A percentile compares a stretch with the other conserved stretches of the same genome.
Conservation (phyloP, 176 grass and related monocot genomes). For the Rhynchospora pubera region DNA sequence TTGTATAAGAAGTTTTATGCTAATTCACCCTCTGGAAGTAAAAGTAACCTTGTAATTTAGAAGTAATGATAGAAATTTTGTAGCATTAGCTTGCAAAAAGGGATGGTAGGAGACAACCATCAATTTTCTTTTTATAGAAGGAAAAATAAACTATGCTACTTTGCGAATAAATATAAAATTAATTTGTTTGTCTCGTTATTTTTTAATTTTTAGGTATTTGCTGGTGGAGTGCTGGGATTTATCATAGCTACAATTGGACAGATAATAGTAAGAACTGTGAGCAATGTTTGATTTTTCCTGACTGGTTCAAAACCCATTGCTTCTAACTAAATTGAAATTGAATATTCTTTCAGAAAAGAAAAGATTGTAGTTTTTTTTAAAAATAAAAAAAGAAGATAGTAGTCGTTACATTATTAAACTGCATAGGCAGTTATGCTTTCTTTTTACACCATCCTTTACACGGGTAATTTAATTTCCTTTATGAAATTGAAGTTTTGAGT, state of each 20-base stretch:
- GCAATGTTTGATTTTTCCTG: constrained; percentile 28
- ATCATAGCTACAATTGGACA: constrained; percentile 52
- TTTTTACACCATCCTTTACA: not conserved
- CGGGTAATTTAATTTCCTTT: not conserved
- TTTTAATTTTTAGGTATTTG: constrained; percentile 41
- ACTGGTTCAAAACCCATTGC: not conserved
- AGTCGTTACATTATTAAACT: not conserved
- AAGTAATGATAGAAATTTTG: not conserved
- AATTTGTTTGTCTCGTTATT: not conserved
- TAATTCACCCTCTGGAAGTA: not conserved
- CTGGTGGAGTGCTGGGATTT: constrained; percentile 64
- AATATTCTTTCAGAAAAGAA: constrained; percentile 19
- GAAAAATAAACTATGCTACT: not conserved
- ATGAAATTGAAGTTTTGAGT: not conserved
- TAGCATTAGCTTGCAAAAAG: not conserved
- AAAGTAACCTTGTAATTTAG: not conserved
- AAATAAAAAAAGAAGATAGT: constrained; percentile 19
- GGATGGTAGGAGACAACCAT: not conserved
- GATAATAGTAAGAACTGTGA: constrained; percentile 41
- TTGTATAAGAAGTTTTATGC: not conserved
- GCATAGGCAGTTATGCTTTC: not conserved
- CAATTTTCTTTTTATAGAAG: not conserved
- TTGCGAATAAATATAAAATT: not conserved
- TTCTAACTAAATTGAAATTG: constrained; percentile 8
- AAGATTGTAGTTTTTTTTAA: not conserved